phyloP scores from a whole-genome alignment of 148 eudicot genomes.

The Rhododendron ovatum region DNA sequence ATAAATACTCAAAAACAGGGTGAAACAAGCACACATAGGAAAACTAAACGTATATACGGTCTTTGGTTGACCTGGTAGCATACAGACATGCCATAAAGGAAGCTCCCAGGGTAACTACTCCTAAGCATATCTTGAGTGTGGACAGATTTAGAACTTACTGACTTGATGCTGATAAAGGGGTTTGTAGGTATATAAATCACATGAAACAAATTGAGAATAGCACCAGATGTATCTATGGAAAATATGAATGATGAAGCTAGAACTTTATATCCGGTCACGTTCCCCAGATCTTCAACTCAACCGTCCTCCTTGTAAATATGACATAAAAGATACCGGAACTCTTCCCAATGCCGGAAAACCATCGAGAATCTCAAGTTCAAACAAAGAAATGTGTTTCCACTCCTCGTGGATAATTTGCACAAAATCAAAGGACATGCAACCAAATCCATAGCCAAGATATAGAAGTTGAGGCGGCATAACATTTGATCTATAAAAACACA shows the following conservation, averaged over 20 bases:
- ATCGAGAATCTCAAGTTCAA: background rate
- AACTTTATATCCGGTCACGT: background rate
- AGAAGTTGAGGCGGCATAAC: background rate
- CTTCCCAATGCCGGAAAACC: constrained; percentile 3
- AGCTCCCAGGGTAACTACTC: background rate
- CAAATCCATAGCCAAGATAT: background rate
- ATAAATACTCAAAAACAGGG: background rate
- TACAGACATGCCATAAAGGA: background rate
- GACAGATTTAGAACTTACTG: background rate
- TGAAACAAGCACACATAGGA: background rate
- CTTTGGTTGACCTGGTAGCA: constrained; percentile 6
- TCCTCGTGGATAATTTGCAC: background rate
- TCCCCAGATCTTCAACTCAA: background rate
- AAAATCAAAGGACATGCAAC: background rate
- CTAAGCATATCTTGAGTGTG: background rate
- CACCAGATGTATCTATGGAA: background rate
- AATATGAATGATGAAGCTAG: background rate
- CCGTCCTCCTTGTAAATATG: background rate
- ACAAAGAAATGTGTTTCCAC: background rate
- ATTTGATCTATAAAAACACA: background rate
- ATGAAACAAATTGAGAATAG: background rate
- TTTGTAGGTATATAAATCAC: background rate
- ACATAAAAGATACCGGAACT: background rate
- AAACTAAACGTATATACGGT: background rate
- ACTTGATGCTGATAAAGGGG: background rate